Evolutionary conservation across 495 filamentous ascomycete species (phyloP), one percentile per base, ranked within the genome.

Genomic region (Geopyxis carbonaria): DNA sequence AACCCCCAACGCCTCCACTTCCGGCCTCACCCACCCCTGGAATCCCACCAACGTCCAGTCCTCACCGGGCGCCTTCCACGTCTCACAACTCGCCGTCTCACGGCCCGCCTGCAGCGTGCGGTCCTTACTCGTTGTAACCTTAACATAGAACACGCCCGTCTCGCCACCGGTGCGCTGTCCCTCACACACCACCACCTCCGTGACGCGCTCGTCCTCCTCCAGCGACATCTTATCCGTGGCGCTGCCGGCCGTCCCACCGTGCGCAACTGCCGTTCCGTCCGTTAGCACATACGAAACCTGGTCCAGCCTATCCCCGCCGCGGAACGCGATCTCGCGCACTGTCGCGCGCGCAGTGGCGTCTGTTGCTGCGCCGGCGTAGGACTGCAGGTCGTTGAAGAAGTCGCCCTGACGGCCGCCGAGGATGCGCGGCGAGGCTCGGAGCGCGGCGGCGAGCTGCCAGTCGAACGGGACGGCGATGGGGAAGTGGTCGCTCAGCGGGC

Each of bases 401-500:
- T 35, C 48, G 18, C 69, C 71, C 33, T 66, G 56, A 0, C 64
- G 57, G 8, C 71, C 70, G 31, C 72, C 72, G 6, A 39, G 9
- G 21, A 39, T 28, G n/a, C 18, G 13, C 24, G 22, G 23, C 11
- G 23, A 22, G 2, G 36, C 24, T 13, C 36, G 13, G 5, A 39
- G n/a, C 8, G 22, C 9, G 2, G 7, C 1, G 30, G 58, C 66
- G 45, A 68, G 59, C 5, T 58, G 44, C 67, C 68, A 76, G 29
- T 60, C 58, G 40, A 75, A 69, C 38, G 66, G 65, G 0, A 66
- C 65, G 3, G 60, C 51, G 22, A 76, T 55, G 0, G 73, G 70
- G 45, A 76, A 73, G 37, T 78, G 72, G 46, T 77, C 73, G 4
- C 67, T 69, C 19, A 79, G 59, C 6, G 75, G 56, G 22, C 52